Conservation (phyloP, 805 yeast species). For the Brettanomyces custersianus region DNA sequence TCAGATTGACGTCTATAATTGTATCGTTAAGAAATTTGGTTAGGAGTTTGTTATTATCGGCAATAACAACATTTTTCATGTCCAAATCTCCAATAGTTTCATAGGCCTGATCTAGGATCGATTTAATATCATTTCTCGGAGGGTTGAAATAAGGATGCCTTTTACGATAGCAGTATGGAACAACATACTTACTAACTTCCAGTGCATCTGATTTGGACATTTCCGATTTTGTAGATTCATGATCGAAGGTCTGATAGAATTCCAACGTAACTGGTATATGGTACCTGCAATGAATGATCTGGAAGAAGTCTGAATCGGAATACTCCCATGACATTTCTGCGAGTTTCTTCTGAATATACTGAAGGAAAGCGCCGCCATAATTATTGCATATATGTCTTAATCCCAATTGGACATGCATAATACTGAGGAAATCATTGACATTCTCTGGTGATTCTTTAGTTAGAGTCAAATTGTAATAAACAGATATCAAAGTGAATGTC, state of each 20-base stretch:
- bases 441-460: constrained; percentile 13
- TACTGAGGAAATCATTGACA: constrained; percentile 39
- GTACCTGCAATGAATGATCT: constrained; percentile 69
- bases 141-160: constrained; percentile 50
- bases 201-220: constrained; percentile 31
- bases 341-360: constrained; percentile 46
- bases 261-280: constrained; percentile 57
- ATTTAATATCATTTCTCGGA: constrained; percentile 65
- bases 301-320: constrained; percentile 65
- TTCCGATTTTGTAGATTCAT: constrained; percentile 35
- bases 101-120: constrained; percentile 59
- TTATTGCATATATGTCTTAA: constrained; percentile 57
- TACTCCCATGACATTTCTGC: constrained; percentile 31
- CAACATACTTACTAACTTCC: constrained; percentile 32
- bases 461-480: constrained; percentile 27
- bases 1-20: constrained; percentile 32
- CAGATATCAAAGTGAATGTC: constrained; percentile 27
- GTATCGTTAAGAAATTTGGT: constrained; percentile 39
- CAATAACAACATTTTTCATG: constrained; percentile 30
- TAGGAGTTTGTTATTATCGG: constrained; percentile 36
- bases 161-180: constrained; percentile 45
- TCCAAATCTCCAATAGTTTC: constrained; percentile 66
- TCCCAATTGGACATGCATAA: constrained; percentile 72
- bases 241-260: constrained; percentile 57
- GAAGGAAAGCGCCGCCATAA: constrained; percentile 53